A percentile compares a stretch with the other conserved stretches of the same genome.
phyloP scores from a whole-genome alignment of 192 early-diverging fungal genomes.

The Fimicolochytrium jonesii region DNA sequence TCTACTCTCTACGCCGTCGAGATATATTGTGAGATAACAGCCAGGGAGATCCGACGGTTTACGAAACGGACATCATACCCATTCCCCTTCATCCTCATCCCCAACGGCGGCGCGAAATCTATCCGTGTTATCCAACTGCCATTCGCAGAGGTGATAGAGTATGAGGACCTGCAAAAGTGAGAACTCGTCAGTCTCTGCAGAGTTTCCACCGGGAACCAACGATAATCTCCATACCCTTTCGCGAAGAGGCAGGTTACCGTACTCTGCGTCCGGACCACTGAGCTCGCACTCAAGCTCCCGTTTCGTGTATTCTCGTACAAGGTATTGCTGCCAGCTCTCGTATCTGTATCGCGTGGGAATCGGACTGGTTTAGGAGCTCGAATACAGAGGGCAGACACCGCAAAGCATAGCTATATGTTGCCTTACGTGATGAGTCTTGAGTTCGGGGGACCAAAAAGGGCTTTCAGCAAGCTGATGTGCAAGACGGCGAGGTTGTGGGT shows the following conservation, averaged over 20 bases:
- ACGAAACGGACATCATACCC: constrained; percentile 40
- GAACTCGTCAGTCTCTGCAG: neutral
- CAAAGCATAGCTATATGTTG: neutral
- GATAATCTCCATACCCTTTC: constrained; percentile 41
- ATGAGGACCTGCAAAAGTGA: constrained; percentile 26
- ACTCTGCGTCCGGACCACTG: constrained; percentile 38
- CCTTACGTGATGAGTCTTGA: constrained; percentile 42
- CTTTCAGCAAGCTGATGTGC: constrained; percentile 44
- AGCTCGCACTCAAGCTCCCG: constrained; percentile 34
- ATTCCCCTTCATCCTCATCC: constrained; percentile 58
- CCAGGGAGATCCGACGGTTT: neutral
- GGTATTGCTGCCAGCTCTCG: constrained; percentile 33
- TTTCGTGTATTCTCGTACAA: constrained; percentile 31
- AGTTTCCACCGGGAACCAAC: neutral
- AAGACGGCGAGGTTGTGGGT: constrained; percentile 28
- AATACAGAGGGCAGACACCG: neutral
- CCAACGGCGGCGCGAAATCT: constrained; percentile 49
- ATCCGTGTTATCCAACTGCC: constrained; percentile 70
- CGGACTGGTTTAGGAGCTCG: no score
- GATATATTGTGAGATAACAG: neutral
- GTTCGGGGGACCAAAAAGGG: constrained; percentile 34
- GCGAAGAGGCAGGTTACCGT: constrained; percentile 39
- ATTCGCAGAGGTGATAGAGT: constrained; percentile 50
- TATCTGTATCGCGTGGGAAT: constrained; percentile 21
- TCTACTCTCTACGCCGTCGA: constrained; percentile 55